Evolutionary conservation across 257 asterid genomes (phyloP).

Genomic region (Plantago elongata): DNA sequence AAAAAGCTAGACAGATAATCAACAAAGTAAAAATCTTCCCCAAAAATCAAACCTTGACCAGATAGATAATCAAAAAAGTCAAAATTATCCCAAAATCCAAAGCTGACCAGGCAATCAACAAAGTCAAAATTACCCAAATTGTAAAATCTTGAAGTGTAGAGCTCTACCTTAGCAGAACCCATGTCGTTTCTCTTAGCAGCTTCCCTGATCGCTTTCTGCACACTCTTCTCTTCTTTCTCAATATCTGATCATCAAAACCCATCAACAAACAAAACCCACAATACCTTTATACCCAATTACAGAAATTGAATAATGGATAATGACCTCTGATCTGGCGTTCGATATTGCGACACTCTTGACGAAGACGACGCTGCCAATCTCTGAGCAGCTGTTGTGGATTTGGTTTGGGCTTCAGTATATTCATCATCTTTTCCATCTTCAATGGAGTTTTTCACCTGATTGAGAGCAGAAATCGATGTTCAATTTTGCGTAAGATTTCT

Average conservation of each 20-base stretch:
- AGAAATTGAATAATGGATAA: background rate
- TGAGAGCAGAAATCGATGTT: background rate
- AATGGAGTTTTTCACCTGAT: background rate
- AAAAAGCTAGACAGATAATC: no score
- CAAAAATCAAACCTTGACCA: background rate
- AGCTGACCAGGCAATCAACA: background rate
- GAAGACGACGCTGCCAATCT: constrained; percentile 97
- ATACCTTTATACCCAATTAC: background rate
- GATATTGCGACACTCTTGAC: constrained; percentile 85
- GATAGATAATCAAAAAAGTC: no score
- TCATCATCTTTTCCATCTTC: constrained; percentile 69
- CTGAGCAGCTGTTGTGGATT: constrained; percentile 80
- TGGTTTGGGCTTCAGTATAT: constrained; percentile 74
- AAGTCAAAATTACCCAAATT: background rate
- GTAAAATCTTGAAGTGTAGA: background rate
- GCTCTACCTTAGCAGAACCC: constrained; percentile 87
- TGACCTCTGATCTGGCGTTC: constrained; percentile 95
- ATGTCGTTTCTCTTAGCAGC: constrained; percentile 94
- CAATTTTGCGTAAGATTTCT: constrained; percentile 23
- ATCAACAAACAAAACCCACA: constrained; percentile 13
- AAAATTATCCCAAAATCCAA: background rate
- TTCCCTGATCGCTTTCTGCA: constrained; percentile 92
- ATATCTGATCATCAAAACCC: constrained; percentile 51
- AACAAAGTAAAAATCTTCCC: no score
- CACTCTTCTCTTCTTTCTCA: constrained; percentile 89